phyloP scores from a whole-genome alignment of 2,329 filamentous ascomycete genomes.

The Paraphoma chrysanthemicola region DNA sequence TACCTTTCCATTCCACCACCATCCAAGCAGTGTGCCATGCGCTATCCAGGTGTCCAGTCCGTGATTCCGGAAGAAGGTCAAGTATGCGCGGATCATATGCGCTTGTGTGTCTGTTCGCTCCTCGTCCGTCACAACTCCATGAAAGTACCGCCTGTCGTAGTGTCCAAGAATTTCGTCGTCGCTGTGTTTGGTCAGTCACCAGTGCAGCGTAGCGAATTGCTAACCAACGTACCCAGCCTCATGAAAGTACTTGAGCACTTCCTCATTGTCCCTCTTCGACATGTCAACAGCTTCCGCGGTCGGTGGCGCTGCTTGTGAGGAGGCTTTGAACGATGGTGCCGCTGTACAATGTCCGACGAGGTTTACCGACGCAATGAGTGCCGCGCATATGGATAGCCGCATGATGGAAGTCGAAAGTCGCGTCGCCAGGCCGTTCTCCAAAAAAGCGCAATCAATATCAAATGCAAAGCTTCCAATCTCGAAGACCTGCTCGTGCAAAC shows the following conservation, averaged over 20 bases:
- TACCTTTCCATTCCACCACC: slow-evolving; percentile 82
- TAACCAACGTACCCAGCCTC: slow-evolving; percentile 43
- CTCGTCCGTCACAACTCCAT: slow-evolving; percentile 67
- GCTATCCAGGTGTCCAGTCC: slow-evolving; percentile 85
- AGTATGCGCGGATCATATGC: slow-evolving; percentile 76
- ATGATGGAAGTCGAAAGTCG: slow-evolving; percentile 18
- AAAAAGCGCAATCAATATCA: background rate
- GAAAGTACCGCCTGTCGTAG: slow-evolving; percentile 77
- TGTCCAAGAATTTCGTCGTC: slow-evolving; percentile 67
- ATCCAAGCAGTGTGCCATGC: slow-evolving; percentile 82
- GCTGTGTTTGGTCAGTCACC: slow-evolving; percentile 26
- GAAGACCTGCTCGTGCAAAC: background rate
- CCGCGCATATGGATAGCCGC: slow-evolving; percentile 33
- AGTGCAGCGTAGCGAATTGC: background rate
- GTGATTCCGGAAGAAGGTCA: slow-evolving; percentile 68
- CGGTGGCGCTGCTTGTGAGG: background rate
- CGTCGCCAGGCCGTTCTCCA: background rate
- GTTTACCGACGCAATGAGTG: slow-evolving; percentile 25
- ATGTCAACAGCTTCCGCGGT: slow-evolving; percentile 1
- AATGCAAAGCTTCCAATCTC: background rate
- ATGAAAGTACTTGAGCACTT: slow-evolving; percentile 47
- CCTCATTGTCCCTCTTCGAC: slow-evolving; percentile 4
- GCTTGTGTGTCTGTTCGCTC: slow-evolving; percentile 70
- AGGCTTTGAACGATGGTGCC: slow-evolving; percentile 19
- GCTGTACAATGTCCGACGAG: slow-evolving; percentile 27